Conservation (phyloP, 2,329 filamentous ascomycete genomes). For the Venturia effusa region DNA sequence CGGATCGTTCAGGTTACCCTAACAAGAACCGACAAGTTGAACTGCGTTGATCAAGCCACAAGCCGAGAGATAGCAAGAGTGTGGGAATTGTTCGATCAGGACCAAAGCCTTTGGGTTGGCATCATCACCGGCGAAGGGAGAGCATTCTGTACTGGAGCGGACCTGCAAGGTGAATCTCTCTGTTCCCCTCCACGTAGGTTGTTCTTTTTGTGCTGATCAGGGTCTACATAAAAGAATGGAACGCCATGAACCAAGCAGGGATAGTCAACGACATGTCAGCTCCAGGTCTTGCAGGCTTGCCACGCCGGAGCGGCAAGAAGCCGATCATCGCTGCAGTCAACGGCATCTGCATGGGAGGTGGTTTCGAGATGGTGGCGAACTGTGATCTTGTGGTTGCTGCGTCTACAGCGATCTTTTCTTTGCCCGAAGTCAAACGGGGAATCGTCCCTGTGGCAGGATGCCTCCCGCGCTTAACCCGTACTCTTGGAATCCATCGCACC, state of each 20-base stretch:
- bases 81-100: slow-evolving; percentile 13
- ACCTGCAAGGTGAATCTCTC: slow-evolving; percentile 13
- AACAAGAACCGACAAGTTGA: slow-evolving; percentile 14
- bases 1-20: slow-evolving; percentile 14
- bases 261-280: slow-evolving; percentile 18
- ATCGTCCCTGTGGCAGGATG: slow-evolving; percentile 36
- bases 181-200: not conserved
- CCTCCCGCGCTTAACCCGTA: slow-evolving; percentile 33
- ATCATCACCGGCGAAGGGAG: slow-evolving; percentile 15
- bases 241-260: slow-evolving; percentile 16
- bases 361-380: slow-evolving; percentile 39
- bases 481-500: slow-evolving; percentile 29
- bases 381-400: slow-evolving; percentile 38
- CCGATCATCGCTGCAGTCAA: slow-evolving; percentile 43
- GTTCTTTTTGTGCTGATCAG: not conserved
- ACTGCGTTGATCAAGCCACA: slow-evolving; percentile 14
- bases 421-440: slow-evolving; percentile 37
- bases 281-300: slow-evolving; percentile 40
- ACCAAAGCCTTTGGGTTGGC: slow-evolving; percentile 13
- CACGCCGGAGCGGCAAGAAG: slow-evolving; percentile 42
- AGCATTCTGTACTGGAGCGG: slow-evolving; percentile 16
- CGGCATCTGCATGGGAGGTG: slow-evolving; percentile 37
- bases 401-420: slow-evolving; percentile 32
- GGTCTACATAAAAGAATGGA: slow-evolving; percentile 17
- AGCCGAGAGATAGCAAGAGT: slow-evolving; percentile 13